These are phyloP conservation scores for Sugiyamaella americana DNA, from an alignment of 805 yeast genomes.

Conservation along the genomic window DNA sequence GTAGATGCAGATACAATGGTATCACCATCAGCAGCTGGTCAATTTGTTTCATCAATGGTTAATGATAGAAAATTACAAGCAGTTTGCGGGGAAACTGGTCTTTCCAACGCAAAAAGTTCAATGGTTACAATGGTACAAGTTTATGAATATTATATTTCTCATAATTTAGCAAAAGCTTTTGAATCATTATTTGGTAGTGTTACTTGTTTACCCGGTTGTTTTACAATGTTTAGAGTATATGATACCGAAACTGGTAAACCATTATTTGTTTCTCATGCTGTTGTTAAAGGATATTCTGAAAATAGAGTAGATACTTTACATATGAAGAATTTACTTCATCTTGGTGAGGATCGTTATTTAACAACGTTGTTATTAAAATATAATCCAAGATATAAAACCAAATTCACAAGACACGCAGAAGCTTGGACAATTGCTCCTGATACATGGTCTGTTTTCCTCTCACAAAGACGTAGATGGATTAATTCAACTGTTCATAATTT, in stretches of 20 bases:
- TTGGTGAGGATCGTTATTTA: conserved; percentile 58
- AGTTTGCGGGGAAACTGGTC: conserved; percentile 56
- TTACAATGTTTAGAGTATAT: conserved; percentile 51
- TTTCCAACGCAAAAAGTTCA: conserved; percentile 45
- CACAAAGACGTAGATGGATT: conserved; percentile 66
- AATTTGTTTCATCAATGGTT: conserved; percentile 51
- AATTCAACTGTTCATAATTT: conserved; percentile 60
- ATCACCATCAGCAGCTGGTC: conserved; percentile 47
- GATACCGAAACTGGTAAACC: conserved; percentile 54
- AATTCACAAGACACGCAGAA: conserved; percentile 51
- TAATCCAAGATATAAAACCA: conserved; percentile 50
- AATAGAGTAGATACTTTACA: conserved; percentile 54
- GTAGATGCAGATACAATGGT: conserved; percentile 63
- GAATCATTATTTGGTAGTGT: conserved; percentile 58
- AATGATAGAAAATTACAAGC: conserved; percentile 52
- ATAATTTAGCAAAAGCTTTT: conserved; percentile 57
- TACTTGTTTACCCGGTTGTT: conserved; percentile 63
- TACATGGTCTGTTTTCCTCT: conserved; percentile 48
- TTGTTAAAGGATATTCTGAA: conserved; percentile 50
- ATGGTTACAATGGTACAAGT: conserved; percentile 59
- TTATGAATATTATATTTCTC: conserved; percentile 58
- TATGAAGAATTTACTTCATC: conserved; percentile 51
- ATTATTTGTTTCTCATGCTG: conserved; percentile 52
- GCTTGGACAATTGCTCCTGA: conserved; percentile 59
- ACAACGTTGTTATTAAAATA: conserved; percentile 51